A percentile compares a stretch with the other conserved stretches of the same genome.
Evolutionary conservation across 257 asterid genomes (phyloP).

Genomic region (Gardenia jasminoides): DNA sequence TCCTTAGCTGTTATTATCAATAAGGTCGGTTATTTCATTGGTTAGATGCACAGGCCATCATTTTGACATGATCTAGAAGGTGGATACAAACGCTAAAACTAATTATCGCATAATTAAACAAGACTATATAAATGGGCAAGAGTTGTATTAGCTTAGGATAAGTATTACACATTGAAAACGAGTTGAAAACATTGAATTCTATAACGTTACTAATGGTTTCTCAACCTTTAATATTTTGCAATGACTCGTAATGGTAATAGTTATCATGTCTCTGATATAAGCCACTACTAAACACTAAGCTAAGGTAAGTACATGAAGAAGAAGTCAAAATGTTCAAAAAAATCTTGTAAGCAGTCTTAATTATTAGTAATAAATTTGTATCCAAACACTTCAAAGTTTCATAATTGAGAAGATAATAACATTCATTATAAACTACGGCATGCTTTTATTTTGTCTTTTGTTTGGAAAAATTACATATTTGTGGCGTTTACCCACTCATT

Average conservation of each 20-base stretch:
- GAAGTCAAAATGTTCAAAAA: neutral
- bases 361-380: neutral
- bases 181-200: neutral
- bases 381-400: neutral
- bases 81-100: too few relatives aligned
- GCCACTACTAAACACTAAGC: too few relatives aligned
- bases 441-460: too few relatives aligned
- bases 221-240: neutral
- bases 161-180: slow-evolving; percentile 13
- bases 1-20: too few relatives aligned
- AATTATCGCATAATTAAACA: neutral
- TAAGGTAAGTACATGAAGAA: neutral
- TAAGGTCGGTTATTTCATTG: too few relatives aligned
- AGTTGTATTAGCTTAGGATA: neutral
- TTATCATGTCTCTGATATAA: neutral
- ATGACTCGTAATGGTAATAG: neutral
- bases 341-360: neutral
- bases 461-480: too few relatives aligned
- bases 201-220: neutral
- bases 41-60: too few relatives aligned
- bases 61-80: too few relatives aligned
- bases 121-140: neutral
- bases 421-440: neutral
- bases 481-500: too few relatives aligned
- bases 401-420: neutral